Evolutionary conservation across 1,284 basidiomycete genomes (phyloP).

Genomic region (Moniliophthora roreri): DNA sequence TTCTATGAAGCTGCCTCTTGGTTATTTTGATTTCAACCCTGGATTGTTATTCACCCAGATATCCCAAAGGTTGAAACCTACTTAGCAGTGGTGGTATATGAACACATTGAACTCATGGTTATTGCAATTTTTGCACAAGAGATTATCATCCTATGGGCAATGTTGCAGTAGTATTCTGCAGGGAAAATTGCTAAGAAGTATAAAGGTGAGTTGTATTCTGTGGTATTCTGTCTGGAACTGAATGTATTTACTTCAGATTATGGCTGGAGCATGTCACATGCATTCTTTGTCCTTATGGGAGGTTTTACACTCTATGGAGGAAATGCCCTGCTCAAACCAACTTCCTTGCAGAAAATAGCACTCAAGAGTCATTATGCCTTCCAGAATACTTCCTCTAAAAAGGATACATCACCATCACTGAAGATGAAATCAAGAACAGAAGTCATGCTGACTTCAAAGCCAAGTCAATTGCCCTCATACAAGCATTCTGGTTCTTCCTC

Average conservation of each 20-base stretch:
- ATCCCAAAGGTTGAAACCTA: constrained; percentile 21
- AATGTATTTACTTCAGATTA: neutral
- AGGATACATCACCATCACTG: neutral
- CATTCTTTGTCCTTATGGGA: neutral
- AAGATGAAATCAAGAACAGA: neutral
- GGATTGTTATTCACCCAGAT: constrained; percentile 34
- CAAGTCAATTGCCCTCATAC: neutral
- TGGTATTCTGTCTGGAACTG: no score
- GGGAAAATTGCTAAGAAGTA: constrained; percentile 12
- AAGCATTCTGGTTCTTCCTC: neutral
- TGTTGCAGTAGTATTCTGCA: constrained; percentile 24
- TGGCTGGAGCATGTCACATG: neutral
- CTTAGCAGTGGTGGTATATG: neutral
- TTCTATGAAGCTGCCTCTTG: constrained; percentile 27
- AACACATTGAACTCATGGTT: constrained; percentile 20
- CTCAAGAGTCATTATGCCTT: no score
- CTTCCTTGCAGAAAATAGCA: no score
- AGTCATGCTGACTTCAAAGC: neutral
- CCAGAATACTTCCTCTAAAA: neutral
- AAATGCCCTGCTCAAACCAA: no score
- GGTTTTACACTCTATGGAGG: neutral
- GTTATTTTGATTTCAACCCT: constrained; percentile 33
- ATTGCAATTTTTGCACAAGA: constrained; percentile 25
- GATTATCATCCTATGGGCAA: constrained; percentile 25
- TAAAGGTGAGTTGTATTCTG: constrained; percentile 5